These are phyloP conservation scores for Forsythia viridissima DNA, from an alignment of 257 asterid species.

Conservation along the genomic window DNA sequence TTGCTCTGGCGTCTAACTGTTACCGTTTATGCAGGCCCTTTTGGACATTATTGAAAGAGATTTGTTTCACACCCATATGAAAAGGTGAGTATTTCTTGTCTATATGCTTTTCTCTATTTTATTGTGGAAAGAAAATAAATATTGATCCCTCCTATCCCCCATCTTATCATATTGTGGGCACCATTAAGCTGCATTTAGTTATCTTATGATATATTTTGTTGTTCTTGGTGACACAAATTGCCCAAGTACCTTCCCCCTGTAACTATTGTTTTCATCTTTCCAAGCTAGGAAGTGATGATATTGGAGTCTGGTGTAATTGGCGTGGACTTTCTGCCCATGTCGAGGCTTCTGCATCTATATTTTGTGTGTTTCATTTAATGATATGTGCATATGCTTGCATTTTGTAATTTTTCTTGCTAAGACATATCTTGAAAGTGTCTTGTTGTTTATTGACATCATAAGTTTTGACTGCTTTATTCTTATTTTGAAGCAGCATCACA, in stretches of 20 bases:
- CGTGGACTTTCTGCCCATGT: not conserved
- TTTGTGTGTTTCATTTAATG: not conserved
- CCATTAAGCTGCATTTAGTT: not conserved
- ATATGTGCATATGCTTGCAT: not conserved
- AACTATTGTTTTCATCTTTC: not conserved
- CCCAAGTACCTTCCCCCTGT: not conserved
- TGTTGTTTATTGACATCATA: not conserved
- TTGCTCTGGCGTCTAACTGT: constrained; percentile 25
- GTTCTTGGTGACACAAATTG: not conserved
- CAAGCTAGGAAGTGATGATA: not conserved
- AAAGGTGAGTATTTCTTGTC: constrained; percentile 57
- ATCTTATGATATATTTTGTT: not conserved
- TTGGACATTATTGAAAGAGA: constrained; percentile 91
- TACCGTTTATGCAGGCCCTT: constrained; percentile 68
- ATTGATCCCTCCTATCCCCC: not conserved
- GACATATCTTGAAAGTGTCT: not conserved
- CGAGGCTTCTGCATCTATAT: not conserved
- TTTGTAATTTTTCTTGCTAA: not conserved
- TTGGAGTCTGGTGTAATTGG: not conserved
- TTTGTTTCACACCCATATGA: constrained; percentile 83
- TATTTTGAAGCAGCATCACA: constrained; percentile 64
- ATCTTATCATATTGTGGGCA: not conserved
- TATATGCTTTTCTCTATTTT: not conserved
- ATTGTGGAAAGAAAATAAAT: not conserved
- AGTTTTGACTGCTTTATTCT: constrained; percentile 24